Conservation (phyloP, 306 rosid species). For the Prunus kanzakura region DNA sequence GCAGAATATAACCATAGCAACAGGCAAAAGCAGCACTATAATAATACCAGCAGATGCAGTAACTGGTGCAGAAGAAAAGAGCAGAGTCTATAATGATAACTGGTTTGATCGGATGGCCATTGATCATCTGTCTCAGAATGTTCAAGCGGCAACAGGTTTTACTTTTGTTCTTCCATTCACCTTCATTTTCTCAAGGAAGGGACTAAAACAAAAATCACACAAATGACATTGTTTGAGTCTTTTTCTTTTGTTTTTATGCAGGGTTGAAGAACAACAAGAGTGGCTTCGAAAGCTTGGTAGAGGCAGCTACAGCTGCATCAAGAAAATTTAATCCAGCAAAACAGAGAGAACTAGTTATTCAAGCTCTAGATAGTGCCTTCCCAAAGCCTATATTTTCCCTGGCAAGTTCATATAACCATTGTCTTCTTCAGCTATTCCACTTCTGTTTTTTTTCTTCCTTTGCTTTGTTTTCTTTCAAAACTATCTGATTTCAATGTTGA, state of each 20-base stretch:
- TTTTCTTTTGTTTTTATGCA: slow-evolving; percentile 5
- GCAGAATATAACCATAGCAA: slow-evolving; percentile 1
- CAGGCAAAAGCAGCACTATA: not conserved
- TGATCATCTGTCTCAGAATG: slow-evolving; percentile 56
- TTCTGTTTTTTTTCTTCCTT: not conserved
- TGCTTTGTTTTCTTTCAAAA: not conserved
- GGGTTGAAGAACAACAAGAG: slow-evolving; percentile 63
- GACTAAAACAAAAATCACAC: not conserved
- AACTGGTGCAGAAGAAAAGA: slow-evolving; percentile 4
- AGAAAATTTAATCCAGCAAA: slow-evolving; percentile 39
- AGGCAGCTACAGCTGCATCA: slow-evolving; percentile 58
- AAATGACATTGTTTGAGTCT: not conserved
- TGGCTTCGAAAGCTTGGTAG: slow-evolving; percentile 76
- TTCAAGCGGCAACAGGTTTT: slow-evolving; percentile 85
- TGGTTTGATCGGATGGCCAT: slow-evolving; percentile 75
- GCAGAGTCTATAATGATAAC: slow-evolving; percentile 45
- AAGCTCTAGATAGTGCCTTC: slow-evolving; percentile 63
- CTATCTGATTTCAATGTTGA: not conserved
- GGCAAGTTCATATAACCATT: slow-evolving; percentile 36
- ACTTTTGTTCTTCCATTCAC: not conserved
- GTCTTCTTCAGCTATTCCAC: not conserved
- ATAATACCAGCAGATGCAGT: not conserved
- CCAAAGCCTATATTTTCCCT: slow-evolving; percentile 60
- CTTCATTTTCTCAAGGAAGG: not conserved
- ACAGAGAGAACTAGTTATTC: slow-evolving; percentile 50